These are phyloP conservation scores for Paramecium octaurelia DNA, from an alignment of 73 alveolate species.

Conservation along the genomic window DNA sequence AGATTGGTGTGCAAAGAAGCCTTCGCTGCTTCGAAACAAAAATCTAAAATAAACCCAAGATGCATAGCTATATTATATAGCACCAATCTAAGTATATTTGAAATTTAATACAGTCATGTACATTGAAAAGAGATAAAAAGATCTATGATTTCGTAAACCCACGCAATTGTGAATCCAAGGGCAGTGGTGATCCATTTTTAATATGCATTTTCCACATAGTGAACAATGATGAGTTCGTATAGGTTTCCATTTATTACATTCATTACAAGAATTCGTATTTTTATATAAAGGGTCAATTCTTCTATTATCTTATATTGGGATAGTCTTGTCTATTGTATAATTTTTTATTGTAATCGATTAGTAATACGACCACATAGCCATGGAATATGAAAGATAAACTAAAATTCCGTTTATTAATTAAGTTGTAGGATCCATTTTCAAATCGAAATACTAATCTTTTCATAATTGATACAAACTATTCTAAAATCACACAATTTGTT, in stretches of 20 bases:
- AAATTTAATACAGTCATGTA: conserved; percentile 53
- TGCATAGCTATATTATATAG: conserved; percentile 1
- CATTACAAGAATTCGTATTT: background rate
- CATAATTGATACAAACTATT: conserved; percentile 42
- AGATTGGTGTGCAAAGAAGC: background rate
- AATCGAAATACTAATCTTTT: background rate
- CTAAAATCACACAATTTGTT: conserved; percentile 34
- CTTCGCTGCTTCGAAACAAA: background rate
- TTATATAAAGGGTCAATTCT: conserved; percentile 41
- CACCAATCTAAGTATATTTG: conserved; percentile 24
- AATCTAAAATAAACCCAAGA: conserved; percentile 33
- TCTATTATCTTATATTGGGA: conserved; percentile 39
- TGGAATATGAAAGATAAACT: background rate
- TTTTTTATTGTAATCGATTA: conserved; percentile 36
- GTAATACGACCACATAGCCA: conserved; percentile 47
- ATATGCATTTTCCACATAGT: conserved; percentile 69
- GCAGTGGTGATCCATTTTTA: conserved; percentile 85
- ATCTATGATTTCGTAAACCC: conserved; percentile 76
- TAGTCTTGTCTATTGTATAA: background rate
- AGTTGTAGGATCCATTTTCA: background rate
- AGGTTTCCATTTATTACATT: conserved; percentile 80
- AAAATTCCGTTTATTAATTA: background rate
- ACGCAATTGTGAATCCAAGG: conserved; percentile 87
- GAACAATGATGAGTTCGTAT: conserved; percentile 81
- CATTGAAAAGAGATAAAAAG: conserved; percentile 69